phyloP scores from a whole-genome alignment of 2,329 filamentous ascomycete genomes.

The Calonectria pauciramosa region DNA sequence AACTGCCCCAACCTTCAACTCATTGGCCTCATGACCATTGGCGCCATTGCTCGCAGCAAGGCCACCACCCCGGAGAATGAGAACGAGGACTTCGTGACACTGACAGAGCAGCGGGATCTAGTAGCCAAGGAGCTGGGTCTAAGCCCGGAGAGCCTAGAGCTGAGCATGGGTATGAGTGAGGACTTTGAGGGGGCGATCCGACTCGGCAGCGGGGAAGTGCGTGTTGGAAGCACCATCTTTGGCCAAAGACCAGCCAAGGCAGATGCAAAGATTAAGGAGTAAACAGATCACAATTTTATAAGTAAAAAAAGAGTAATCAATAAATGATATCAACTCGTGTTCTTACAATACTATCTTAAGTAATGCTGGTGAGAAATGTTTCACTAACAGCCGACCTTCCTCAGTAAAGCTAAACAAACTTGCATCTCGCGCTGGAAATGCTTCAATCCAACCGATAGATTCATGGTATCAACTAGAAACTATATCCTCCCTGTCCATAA shows the following conservation, averaged over 20 bases:
- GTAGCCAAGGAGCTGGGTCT: conserved; percentile 68
- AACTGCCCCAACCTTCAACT: conserved; percentile 81
- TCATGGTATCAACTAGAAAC: conserved; percentile 44
- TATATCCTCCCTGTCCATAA: conserved; percentile 37
- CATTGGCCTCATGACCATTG: conserved; percentile 95
- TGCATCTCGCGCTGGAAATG: conserved; percentile 1
- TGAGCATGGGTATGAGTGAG: conserved; percentile 99
- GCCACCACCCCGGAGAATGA: conserved; percentile 81
- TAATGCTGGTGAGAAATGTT: background rate
- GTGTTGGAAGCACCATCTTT: conserved; percentile 95
- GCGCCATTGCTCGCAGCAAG: conserved; percentile 88
- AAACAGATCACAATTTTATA: conserved; percentile 22
- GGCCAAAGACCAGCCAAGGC: conserved; percentile 84
- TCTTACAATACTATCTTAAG: background rate
- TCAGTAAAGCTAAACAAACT: background rate
- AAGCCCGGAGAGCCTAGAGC: conserved; percentile 73
- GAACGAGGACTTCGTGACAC: conserved; percentile 87
- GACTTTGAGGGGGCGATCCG: conserved; percentile 92
- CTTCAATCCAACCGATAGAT: conserved; percentile 39
- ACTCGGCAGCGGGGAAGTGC: conserved; percentile 89
- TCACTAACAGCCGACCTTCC: background rate
- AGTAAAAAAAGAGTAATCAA: background rate
- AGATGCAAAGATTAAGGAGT: conserved; percentile 78
- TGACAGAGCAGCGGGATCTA: conserved; percentile 79
- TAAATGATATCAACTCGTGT: background rate